These are phyloP conservation scores for Fusarium acutatum DNA, from an alignment of 2,329 filamentous ascomycete genomes.

Conservation along the genomic window DNA sequence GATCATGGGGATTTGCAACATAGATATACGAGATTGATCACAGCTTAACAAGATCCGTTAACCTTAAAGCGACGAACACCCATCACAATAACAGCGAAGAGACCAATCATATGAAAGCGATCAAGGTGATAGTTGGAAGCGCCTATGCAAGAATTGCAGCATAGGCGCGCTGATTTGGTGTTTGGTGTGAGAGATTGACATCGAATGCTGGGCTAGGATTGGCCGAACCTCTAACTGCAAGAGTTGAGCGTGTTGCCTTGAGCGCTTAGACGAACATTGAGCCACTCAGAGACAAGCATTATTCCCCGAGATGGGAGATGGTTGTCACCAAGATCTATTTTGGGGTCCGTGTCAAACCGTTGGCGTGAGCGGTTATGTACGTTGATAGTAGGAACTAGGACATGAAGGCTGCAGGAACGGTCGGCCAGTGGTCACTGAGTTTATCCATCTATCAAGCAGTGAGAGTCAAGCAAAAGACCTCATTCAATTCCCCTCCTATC, in stretches of 20 bases:
- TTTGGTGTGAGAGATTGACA: conserved; percentile 25
- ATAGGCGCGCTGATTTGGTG: conserved; percentile 35
- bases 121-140: conserved; percentile 30
- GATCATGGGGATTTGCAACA: conserved; percentile 5
- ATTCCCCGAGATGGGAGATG: conserved; percentile 4
- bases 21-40: conserved; percentile 36
- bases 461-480: not conserved
- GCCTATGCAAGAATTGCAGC: conserved; percentile 38
- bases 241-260: conserved; percentile 17
- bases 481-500: not conserved
- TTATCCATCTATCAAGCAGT: not conserved
- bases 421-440: not conserved
- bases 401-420: conserved; percentile 1
- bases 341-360: conserved; percentile 19
- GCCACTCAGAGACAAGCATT: conserved; percentile 30
- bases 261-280: conserved; percentile 31
- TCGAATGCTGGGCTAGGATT: conserved; percentile 22
- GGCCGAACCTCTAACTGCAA: conserved; percentile 10
- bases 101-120: conserved; percentile 29
- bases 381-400: not conserved
- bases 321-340: conserved; percentile 29
- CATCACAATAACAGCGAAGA: not conserved
- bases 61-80: conserved; percentile 25
- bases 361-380: conserved; percentile 35
- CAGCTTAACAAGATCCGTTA: conserved; percentile 17